phyloP scores from a whole-genome alignment of 164 flowering plant genomes.

The Cinnamomum chago region DNA sequence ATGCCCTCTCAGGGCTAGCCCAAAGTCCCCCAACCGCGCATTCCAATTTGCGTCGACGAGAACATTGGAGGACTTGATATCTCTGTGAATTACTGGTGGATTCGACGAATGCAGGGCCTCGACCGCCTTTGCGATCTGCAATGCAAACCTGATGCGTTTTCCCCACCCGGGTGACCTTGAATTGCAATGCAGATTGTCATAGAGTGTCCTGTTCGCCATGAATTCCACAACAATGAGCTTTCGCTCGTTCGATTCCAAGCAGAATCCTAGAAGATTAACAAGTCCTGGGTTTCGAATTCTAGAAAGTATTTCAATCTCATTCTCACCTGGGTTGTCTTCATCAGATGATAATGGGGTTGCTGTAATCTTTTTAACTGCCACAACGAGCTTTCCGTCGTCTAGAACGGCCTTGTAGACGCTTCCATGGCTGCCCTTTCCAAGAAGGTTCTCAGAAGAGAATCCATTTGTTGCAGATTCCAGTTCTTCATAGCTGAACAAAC shows the following conservation, averaged over 20 bases:
- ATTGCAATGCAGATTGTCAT: constrained; percentile 52
- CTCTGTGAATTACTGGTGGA: constrained; percentile 92
- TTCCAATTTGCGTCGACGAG: constrained; percentile 53
- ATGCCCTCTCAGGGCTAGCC: constrained; percentile 70
- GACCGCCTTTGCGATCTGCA: constrained; percentile 62
- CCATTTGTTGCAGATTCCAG: constrained; percentile 58
- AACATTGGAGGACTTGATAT: constrained; percentile 81
- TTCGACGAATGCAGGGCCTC: constrained; percentile 49
- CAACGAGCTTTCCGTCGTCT: constrained; percentile 41
- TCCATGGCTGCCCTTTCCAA: constrained; percentile 92
- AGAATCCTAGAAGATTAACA: constrained; percentile 70
- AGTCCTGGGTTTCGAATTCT: constrained; percentile 39
- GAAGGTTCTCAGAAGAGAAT: constrained; percentile 55
- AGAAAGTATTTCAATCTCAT: constrained; percentile 78
- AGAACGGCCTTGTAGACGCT: constrained; percentile 68
- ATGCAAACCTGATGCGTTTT: constrained; percentile 47
- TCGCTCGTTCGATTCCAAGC: constrained; percentile 22
- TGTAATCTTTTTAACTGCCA: constrained; percentile 53
- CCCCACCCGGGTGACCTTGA: constrained; percentile 54
- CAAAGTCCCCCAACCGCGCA: constrained; percentile 76
- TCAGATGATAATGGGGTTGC: neutral
- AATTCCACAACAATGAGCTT: constrained; percentile 67
- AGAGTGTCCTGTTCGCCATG: constrained; percentile 77
- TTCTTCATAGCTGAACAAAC: constrained; percentile 30
- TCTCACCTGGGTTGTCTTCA: constrained; percentile 36